Evolutionary conservation across 129 eudicot genomes (phyloP).

Genomic region (Tanacetum coccineum): DNA sequence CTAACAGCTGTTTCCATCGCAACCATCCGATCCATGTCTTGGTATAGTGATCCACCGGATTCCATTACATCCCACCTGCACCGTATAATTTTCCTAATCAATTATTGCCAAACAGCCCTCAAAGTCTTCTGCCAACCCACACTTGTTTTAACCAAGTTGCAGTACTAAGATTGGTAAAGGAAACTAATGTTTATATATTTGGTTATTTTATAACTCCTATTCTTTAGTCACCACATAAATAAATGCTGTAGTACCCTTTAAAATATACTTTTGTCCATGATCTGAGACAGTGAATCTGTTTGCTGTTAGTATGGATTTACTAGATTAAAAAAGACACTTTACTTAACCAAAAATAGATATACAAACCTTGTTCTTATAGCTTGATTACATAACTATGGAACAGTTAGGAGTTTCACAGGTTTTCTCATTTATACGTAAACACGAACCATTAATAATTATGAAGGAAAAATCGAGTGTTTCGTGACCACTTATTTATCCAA

Average conservation of each 20-base stretch:
- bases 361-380: too few relatives aligned
- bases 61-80: constrained; percentile 91
- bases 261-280: too few relatives aligned
- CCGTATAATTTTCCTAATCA: constrained; percentile 1
- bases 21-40: constrained; percentile 75
- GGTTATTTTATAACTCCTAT: neutral
- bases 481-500: too few relatives aligned
- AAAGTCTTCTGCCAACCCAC: constrained; percentile 6
- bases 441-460: too few relatives aligned
- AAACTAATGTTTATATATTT: neutral
- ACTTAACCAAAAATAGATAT: too few relatives aligned
- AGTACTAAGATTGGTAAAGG: neutral
- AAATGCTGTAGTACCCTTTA: neutral
- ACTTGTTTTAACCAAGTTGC: neutral
- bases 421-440: too few relatives aligned
- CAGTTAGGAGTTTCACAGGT: too few relatives aligned
- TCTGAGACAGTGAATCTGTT: too few relatives aligned
- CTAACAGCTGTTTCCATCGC: constrained; percentile 69
- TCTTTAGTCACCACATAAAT: neutral
- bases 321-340: too few relatives aligned
- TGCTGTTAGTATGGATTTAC: too few relatives aligned
- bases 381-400: too few relatives aligned
- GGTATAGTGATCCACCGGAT: constrained; percentile 55
- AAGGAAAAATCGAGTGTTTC: too few relatives aligned
- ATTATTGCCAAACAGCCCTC: neutral